phyloP scores from a whole-genome alignment of 2,329 filamentous ascomycete genomes.

The Microcera coccophila region DNA sequence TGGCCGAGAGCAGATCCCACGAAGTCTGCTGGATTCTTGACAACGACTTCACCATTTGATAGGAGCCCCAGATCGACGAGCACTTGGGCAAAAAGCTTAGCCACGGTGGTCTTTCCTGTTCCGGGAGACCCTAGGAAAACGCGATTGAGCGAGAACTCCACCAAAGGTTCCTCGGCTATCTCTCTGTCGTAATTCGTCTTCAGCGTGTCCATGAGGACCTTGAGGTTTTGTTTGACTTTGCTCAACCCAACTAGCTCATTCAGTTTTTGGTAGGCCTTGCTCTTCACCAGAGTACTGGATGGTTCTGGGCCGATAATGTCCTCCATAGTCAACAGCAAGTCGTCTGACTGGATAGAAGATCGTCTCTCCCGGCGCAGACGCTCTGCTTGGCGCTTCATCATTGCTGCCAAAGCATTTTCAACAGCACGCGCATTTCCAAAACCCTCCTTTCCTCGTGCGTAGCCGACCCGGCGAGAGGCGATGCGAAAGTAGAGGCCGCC shows the following conservation, averaged over 20 bases:
- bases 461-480: conserved; percentile 56
- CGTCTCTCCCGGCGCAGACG: conserved; percentile 49
- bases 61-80: conserved; percentile 64
- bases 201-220: conserved; percentile 57
- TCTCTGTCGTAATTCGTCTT: conserved; percentile 64
- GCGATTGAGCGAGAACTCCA: conserved; percentile 62
- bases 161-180: conserved; percentile 53
- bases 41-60: conserved; percentile 65
- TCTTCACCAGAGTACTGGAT: conserved; percentile 46
- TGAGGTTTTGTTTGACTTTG: conserved; percentile 59
- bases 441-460: conserved; percentile 58
- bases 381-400: conserved; percentile 56
- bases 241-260: conserved; percentile 55
- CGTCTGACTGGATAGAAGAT: conserved; percentile 43
- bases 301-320: conserved; percentile 71
- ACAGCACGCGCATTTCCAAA: conserved; percentile 71
- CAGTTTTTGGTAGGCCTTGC: conserved; percentile 55
- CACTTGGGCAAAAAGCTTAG: conserved; percentile 67
- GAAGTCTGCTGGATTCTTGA: conserved; percentile 73
- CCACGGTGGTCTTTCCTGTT: conserved; percentile 73
- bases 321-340: conserved; percentile 58
- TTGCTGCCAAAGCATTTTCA: conserved; percentile 55
- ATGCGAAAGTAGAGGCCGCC: conserved; percentile 63
- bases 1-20: conserved; percentile 59
- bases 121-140: conserved; percentile 70